Evolutionary conservation across 2,329 filamentous ascomycete genomes (phyloP), one percentile per base, ranked within the genome.

Genomic region (Fusarium sp.): DNA sequence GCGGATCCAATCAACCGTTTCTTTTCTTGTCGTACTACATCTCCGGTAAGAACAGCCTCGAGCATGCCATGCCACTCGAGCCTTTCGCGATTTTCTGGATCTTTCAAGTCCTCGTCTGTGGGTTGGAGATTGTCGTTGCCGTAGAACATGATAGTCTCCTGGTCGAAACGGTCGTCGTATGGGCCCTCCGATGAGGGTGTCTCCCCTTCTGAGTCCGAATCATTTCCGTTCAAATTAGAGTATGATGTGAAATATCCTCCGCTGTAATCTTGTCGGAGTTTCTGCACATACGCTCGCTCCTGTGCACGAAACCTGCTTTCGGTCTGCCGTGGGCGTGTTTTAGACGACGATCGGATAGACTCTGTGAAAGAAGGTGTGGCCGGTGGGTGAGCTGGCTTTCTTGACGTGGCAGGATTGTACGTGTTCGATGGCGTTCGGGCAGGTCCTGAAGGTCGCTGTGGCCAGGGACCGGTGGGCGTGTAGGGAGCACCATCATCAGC

Each of bases 41-140:
- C 96, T 71, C 96, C 96, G 2, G 94, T 98, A 72, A 99, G 83
- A 6, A 99, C 96, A 16, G 95, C 97, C 64, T 95, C 93, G 60
- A 99, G 83, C 96, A 99, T 99, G 5, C 94, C 94, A 81, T 99
- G 94, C 96, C 96, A 99, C 81, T 99, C 96, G 25, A 99, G 84
- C 46, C 95, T 87, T 80, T 98, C 96, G 66, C 94, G 88, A 77
- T 94, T 98, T 69, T 91, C 90, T 2, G 94, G 92, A 74, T 98
- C 92, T 79, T 92, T 92, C 55, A 98, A 81, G 79, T 99, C 96
- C 76, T 98, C 96, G 25, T 93, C 86, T 6, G 93, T 96, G 1
- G 94, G 94, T 75, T 96, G 92, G 71, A 94, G 88, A 72, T 96
- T 92, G 75, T 98, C 94, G 75, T 95, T 94, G 62, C 93, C 92